phyloP scores from a whole-genome alignment of 345 rosid species.

The Syzygium jambos region DNA sequence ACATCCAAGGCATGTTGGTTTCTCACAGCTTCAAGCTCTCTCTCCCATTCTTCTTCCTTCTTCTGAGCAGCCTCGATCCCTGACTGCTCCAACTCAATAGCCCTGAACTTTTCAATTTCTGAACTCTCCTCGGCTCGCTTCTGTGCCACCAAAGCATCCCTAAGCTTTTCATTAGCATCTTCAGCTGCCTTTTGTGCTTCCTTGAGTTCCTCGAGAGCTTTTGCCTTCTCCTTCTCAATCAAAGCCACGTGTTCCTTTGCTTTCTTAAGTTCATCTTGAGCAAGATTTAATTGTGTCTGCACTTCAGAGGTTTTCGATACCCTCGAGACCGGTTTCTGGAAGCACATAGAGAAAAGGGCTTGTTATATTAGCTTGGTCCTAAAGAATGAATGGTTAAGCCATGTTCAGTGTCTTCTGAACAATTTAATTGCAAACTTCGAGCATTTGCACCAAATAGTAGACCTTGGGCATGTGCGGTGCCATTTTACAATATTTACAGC shows the following conservation, averaged over 20 bases:
- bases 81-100: conserved; percentile 82
- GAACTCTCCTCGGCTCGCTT: conserved; percentile 74
- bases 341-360: background rate
- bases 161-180: conserved; percentile 64
- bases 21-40: conserved; percentile 64
- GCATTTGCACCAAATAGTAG: background rate
- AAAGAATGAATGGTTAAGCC: background rate
- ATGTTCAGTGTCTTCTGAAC: background rate
- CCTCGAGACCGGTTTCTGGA: conserved; percentile 57
- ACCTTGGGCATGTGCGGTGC: background rate
- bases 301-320: conserved; percentile 51
- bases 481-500: background rate
- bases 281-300: conserved; percentile 49
- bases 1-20: conserved; percentile 82
- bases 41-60: conserved; percentile 80
- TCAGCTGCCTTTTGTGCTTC: conserved; percentile 58
- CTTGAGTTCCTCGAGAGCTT: conserved; percentile 64
- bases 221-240: conserved; percentile 72
- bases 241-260: conserved; percentile 58
- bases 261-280: conserved; percentile 87
- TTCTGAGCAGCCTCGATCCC: conserved; percentile 78
- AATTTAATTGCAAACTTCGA: background rate
- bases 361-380: background rate
- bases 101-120: conserved; percentile 84
- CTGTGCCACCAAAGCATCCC: conserved; percentile 80